Evolutionary conservation across 2,329 filamentous ascomycete species (phyloP).

Genomic region (Stemphylium beticola): DNA sequence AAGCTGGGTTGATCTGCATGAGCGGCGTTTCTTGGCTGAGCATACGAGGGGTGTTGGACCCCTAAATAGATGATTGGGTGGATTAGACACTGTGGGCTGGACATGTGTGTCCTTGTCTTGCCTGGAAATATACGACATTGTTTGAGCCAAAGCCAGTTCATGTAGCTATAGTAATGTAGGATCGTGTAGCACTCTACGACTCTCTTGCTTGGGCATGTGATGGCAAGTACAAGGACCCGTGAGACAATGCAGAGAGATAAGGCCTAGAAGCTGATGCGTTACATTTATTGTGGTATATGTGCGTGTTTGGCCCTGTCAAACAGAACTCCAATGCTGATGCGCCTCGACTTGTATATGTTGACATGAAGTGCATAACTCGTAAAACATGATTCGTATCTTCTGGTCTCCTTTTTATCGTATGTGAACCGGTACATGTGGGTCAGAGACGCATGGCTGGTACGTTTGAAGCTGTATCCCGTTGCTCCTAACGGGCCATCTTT

Average conservation of each 20-base stretch:
- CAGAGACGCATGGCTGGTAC: neutral
- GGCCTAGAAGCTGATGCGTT: neutral
- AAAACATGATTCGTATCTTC: slow-evolving; percentile 1
- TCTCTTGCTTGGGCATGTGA: neutral
- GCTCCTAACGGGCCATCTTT: neutral
- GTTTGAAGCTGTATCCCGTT: neutral
- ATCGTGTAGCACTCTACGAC: too few relatives aligned
- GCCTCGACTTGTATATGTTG: neutral
- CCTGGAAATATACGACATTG: too few relatives aligned
- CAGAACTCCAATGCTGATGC: slow-evolving; percentile 4
- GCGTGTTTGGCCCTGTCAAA: neutral
- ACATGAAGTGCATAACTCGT: slow-evolving; percentile 6
- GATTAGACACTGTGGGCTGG: too few relatives aligned
- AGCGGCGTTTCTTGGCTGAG: neutral
- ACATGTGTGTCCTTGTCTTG: too few relatives aligned
- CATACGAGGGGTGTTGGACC: too few relatives aligned
- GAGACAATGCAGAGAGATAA: too few relatives aligned
- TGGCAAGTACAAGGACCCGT: too few relatives aligned
- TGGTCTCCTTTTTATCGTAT: neutral
- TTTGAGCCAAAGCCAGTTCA: too few relatives aligned
- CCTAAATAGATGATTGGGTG: too few relatives aligned
- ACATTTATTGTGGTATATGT: neutral
- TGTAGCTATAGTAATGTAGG: too few relatives aligned
- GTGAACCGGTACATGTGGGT: neutral
- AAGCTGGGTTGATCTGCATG: neutral